These are phyloP conservation scores for Ramaria sp. DNA, from an alignment of 768 basidiomycete genomes.

Conservation along the genomic window DNA sequence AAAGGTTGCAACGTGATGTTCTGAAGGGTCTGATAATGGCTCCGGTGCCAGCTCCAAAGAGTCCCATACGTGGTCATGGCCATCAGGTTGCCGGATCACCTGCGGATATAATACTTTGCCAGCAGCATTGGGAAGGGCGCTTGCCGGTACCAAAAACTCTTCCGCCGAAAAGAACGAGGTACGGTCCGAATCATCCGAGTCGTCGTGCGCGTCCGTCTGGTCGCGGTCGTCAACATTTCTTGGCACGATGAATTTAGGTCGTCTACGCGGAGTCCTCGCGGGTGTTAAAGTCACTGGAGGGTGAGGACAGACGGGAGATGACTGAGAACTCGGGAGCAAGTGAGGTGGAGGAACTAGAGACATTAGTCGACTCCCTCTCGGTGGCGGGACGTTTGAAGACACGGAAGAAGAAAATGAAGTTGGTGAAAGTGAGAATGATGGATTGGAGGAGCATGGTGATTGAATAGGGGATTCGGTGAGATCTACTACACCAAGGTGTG, in stretches of 20 bases:
- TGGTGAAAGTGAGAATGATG: background rate
- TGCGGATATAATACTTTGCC: background rate
- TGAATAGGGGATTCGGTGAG: background rate
- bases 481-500: background rate
- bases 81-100: background rate
- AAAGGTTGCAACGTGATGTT: background rate
- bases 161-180: background rate
- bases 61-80: background rate
- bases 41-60: background rate
- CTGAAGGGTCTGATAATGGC: background rate
- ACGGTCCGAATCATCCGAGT: constrained; percentile 4
- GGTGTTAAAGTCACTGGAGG: background rate
- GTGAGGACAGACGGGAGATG: background rate
- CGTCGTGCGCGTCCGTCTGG: background rate
- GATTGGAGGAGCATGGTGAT: background rate
- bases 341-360: background rate
- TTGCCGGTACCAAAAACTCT: constrained; percentile 1
- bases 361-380: background rate
- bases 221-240: background rate
- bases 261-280: background rate
- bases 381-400: background rate
- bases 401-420: background rate
- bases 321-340: background rate
- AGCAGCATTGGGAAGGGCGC: background rate
- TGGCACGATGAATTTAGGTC: background rate